Evolutionary conservation across 441 rosid genomes (phyloP), one percentile per base, ranked within the genome.

Genomic region (Metrosideros polymorpha): DNA sequence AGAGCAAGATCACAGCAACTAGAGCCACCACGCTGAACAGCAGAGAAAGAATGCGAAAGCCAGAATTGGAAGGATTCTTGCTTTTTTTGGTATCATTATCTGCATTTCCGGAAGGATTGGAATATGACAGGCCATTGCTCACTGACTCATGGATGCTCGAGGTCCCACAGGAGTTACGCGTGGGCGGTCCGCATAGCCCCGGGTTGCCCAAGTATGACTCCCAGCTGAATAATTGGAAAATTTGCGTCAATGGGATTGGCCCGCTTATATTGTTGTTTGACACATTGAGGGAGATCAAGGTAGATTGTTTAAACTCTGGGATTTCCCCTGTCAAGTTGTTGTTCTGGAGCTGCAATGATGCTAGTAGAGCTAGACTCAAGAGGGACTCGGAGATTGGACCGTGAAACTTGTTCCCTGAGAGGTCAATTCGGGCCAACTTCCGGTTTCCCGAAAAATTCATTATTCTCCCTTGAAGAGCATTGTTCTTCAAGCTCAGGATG

Each of bases 291-390:
- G 56, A 61, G 53, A n/a, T 82, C 89, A 91, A 88, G 85, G 90
- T 84, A n/a, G 90, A 47, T 56, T 91, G 92, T 49, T 88, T 55
- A 32, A 92, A 90, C 42, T 75, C 89, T 3, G 88, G 93, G n/a
- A 93, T 83, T 15, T 82, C 54, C 22, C 94, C 93, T 43, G 90
- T 91, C 87, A 92, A 84, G n/a, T 83, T 83, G 90, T 93, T 94
- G 12, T 87, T 89, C 84, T 93, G 93, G 83, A 94, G 93, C 89
- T 88, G 93, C 90, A 91, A 71, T 35, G 92, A 91, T 75, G 55
- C 89, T 86, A 92, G 39, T 27, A 56, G 66, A 45, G 83, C 22
- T 47, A 91, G 88, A 84, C 50, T 50, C 45, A 85, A 45, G 22
- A 91, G 85, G 0, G 92, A 89, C 47, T 24, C 12, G 0, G 91